phyloP scores from a whole-genome alignment of 2,329 filamentous ascomycete genomes.

The Xylaria sp. region DNA sequence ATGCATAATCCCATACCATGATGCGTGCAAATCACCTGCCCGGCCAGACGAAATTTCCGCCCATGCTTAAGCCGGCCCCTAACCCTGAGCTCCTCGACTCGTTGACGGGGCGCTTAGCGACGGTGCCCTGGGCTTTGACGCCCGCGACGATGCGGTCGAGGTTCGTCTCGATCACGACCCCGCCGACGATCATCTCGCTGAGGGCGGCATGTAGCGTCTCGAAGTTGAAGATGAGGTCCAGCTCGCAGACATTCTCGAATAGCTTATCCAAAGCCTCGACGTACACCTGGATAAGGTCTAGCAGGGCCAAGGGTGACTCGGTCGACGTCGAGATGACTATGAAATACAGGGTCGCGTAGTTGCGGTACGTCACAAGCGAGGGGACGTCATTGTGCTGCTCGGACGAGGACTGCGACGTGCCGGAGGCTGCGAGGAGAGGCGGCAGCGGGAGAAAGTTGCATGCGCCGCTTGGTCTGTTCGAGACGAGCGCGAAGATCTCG shows the following conservation, averaged over 20 bases:
- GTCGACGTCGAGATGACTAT: constrained; percentile 97
- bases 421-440: constrained; percentile 70
- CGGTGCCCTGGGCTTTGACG: constrained; percentile 79
- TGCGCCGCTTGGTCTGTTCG: constrained; percentile 87
- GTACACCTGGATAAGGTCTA: constrained; percentile 98
- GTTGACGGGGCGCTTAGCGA: constrained; percentile 83
- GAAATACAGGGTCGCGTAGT: constrained; percentile 98
- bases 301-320: constrained; percentile 92
- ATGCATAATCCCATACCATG: constrained; percentile 30
- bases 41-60: constrained; percentile 68
- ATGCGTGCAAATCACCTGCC: constrained; percentile 42
- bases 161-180: constrained; percentile 92
- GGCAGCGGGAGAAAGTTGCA: constrained; percentile 95
- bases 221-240: constrained; percentile 99
- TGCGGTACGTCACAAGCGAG: constrained; percentile 95
- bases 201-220: constrained; percentile 93
- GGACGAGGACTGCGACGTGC: constrained; percentile 72
- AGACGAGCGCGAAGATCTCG: constrained; percentile 96
- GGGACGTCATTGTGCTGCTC: constrained; percentile 87
- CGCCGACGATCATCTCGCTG: constrained; percentile 94
- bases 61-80: constrained; percentile 65
- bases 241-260: constrained; percentile 98
- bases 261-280: constrained; percentile 94
- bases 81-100: constrained; percentile 65
- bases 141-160: constrained; percentile 88